These are phyloP conservation scores for Pyricularia grisea DNA, from an alignment of 2,329 filamentous ascomycete species.

Conservation along the genomic window DNA sequence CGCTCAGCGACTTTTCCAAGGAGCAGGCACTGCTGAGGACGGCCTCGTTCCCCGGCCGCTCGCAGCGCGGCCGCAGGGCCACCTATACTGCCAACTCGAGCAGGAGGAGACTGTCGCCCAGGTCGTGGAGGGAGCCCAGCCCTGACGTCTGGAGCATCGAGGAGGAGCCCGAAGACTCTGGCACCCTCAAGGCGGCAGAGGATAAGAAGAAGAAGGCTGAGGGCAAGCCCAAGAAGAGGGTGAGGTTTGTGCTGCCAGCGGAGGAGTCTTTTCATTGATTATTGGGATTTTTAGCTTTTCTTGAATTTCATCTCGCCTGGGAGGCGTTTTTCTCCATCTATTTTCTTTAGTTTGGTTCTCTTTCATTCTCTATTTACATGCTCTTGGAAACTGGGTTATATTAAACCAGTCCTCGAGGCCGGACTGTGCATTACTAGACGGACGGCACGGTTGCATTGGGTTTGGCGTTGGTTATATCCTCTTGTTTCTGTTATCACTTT, in stretches of 20 bases:
- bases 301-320: neutral
- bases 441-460: conserved; percentile 2
- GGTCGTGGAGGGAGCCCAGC: conserved; percentile 48
- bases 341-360: neutral
- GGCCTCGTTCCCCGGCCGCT: neutral
- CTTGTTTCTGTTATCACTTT: neutral
- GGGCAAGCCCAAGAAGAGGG: conserved; percentile 46
- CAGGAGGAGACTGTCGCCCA: conserved; percentile 25
- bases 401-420: neutral
- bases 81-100: conserved; percentile 16
- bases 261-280: conserved; percentile 14
- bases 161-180: conserved; percentile 44
- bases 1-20: conserved; percentile 30
- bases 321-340: neutral
- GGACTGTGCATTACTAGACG: neutral
- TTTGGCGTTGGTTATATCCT: neutral
- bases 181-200: conserved; percentile 22
- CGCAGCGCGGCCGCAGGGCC: conserved; percentile 11
- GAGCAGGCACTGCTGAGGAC: conserved; percentile 10
- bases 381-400: neutral
- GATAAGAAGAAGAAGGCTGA: conserved; percentile 27
- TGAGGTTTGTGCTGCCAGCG: conserved; percentile 42
- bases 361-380: neutral
- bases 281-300: neutral
- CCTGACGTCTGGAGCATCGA: conserved; percentile 52